phyloP scores from a whole-genome alignment of 2,329 filamentous ascomycete genomes.

The Phyllosticta citribraziliensis region DNA sequence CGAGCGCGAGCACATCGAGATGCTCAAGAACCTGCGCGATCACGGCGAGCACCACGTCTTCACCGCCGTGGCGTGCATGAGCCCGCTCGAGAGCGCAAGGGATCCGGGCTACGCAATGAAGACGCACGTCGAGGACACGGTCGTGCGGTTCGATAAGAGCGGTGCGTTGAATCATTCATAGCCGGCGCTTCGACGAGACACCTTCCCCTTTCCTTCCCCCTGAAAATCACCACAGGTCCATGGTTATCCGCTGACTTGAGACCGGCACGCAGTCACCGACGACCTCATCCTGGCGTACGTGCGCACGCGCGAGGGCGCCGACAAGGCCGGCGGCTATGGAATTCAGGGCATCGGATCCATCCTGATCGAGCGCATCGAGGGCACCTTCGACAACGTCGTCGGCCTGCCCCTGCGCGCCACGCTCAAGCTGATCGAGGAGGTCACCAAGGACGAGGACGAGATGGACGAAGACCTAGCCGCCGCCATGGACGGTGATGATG shows the following conservation, averaged over 20 bases:
- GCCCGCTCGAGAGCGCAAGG: conserved; percentile 67
- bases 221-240: too few relatives aligned
- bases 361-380: conserved; percentile 80
- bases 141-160: conserved; percentile 70
- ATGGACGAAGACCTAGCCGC: conserved; percentile 39
- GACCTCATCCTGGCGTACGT: conserved; percentile 75
- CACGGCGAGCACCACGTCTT: conserved; percentile 69
- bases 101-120: conserved; percentile 81
- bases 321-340: conserved; percentile 94
- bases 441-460: conserved; percentile 58
- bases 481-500: not conserved
- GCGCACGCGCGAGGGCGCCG: conserved; percentile 77
- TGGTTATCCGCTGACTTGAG: too few relatives aligned
- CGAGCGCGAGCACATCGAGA: conserved; percentile 70
- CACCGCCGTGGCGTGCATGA: conserved; percentile 76
- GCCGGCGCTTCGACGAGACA: too few relatives aligned
- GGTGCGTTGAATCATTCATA: conserved; percentile 19
- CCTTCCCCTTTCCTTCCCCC: too few relatives aligned
- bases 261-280: conserved; percentile 49
- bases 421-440: conserved; percentile 75
- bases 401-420: conserved; percentile 74
- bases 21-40: conserved; percentile 76
- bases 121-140: conserved; percentile 78
- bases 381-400: conserved; percentile 87
- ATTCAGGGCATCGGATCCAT: conserved; percentile 83